A percentile compares a stretch with the other conserved stretches of the same genome.
Evolutionary conservation across 1,284 basidiomycete genomes (phyloP).

Genomic region (Limonomyces culmigenus): DNA sequence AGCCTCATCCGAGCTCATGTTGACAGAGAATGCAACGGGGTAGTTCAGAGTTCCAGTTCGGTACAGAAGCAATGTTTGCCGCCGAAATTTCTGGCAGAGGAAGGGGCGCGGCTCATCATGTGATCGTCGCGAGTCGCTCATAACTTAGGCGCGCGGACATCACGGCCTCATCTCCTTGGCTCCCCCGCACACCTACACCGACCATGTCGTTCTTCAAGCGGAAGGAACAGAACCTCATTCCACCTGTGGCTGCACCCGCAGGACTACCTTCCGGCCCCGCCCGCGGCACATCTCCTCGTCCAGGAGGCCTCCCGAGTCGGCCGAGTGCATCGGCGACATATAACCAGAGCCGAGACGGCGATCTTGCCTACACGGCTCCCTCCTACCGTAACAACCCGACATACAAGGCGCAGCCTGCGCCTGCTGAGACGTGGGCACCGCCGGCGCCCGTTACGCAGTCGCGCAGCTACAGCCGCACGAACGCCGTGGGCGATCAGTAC

Average conservation of each 20-base stretch:
- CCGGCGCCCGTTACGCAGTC: constrained; percentile 6
- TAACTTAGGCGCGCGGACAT: too few relatives aligned
- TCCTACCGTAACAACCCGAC: constrained; percentile 2
- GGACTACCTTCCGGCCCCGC: background rate
- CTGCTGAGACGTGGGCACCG: constrained; percentile 13
- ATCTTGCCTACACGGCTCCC: constrained; percentile 21
- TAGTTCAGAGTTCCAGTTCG: background rate
- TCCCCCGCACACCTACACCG: background rate
- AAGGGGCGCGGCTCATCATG: too few relatives aligned
- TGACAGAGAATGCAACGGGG: background rate
- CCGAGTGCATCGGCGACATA: constrained; percentile 33
- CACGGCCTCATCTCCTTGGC: constrained; percentile 23
- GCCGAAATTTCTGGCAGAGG: background rate
- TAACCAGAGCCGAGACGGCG: constrained; percentile 47
- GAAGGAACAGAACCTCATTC: constrained; percentile 48
- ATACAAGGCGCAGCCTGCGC: constrained; percentile 11
- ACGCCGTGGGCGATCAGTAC: constrained; percentile 43
- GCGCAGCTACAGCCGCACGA: constrained; percentile 24
- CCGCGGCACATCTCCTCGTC: constrained; percentile 5
- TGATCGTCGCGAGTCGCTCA: too few relatives aligned
- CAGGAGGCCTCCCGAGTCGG: constrained; percentile 13
- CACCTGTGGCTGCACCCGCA: constrained; percentile 29
- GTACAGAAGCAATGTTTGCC: background rate
- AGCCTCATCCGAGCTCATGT: constrained; percentile 4
- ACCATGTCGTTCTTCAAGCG: constrained; percentile 65